phyloP scores from a whole-genome alignment of 164 flowering plant species.

The Magnolia officinalis region DNA sequence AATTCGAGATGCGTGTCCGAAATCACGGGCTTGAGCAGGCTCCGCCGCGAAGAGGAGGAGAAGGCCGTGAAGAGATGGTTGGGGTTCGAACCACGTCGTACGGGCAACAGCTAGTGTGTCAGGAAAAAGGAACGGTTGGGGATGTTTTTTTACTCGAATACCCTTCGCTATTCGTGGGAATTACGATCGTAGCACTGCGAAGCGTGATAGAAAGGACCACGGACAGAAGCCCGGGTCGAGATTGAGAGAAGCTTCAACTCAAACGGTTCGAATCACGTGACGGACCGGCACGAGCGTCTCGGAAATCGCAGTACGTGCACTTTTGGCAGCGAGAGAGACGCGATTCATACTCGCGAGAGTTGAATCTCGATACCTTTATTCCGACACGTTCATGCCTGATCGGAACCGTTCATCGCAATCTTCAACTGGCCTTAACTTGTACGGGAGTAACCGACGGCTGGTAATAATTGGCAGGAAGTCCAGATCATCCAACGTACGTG shows the following conservation, averaged over 20 bases:
- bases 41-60: constrained; percentile 13
- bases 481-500: too few species aligned
- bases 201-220: not conserved
- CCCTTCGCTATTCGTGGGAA: not conserved
- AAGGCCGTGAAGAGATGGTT: constrained; percentile 9
- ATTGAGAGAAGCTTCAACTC: not conserved
- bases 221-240: not conserved
- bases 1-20: constrained; percentile 77
- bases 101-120: not conserved
- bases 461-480: too few species aligned
- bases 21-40: constrained; percentile 68
- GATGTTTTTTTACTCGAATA: not conserved
- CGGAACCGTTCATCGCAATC: too few species aligned
- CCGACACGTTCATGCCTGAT: too few species aligned
- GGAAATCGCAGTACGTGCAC: not conserved
- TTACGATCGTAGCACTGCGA: not conserved
- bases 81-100: not conserved
- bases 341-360: not conserved
- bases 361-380: too few species aligned
- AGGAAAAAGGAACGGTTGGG: not conserved
- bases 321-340: not conserved
- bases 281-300: not conserved
- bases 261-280: constrained; percentile 1
- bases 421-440: too few species aligned
- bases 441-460: too few species aligned